These are phyloP conservation scores for Phytopythium mirpurense DNA, from an alignment of 352 stramenopile genomes.

Conservation along the genomic window DNA sequence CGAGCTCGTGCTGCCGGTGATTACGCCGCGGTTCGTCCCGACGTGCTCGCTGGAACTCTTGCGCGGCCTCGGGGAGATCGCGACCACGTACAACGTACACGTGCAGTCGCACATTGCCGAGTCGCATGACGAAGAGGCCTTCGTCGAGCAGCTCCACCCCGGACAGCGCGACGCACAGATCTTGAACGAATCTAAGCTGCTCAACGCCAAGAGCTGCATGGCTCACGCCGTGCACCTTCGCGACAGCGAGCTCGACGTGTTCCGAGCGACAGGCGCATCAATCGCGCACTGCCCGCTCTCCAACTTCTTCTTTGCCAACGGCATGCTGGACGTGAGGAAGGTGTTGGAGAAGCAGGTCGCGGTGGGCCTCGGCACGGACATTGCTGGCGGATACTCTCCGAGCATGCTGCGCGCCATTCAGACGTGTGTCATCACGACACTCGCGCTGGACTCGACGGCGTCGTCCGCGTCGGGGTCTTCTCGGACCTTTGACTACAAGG, in stretches of 20 bases:
- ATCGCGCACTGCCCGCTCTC: conserved; percentile 89
- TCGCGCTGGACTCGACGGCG: conserved; percentile 23
- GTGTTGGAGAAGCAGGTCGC: conserved; percentile 33
- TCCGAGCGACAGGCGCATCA: conserved; percentile 43
- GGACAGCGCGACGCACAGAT: conserved; percentile 63
- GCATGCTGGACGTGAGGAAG: conserved; percentile 56
- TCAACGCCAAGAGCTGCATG: conserved; percentile 75
- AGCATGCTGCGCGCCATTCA: conserved; percentile 88
- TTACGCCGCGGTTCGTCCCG: conserved; percentile 90
- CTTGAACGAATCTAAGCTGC: conserved; percentile 56
- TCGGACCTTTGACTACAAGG: conserved; percentile 55
- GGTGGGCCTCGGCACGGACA: conserved; percentile 86
- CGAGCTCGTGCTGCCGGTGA: conserved; percentile 60
- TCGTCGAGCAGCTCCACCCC: conserved; percentile 61
- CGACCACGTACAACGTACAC: conserved; percentile 50
- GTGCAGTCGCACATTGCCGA: conserved; percentile 89
- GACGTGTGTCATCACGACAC: conserved; percentile 72
- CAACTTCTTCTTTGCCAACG: conserved; percentile 89
- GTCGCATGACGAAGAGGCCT: conserved; percentile 80
- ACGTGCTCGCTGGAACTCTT: conserved; percentile 84
- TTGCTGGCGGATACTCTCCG: conserved; percentile 87
- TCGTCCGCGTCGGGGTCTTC: background rate
- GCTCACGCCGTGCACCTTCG: conserved; percentile 82
- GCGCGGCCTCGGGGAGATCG: conserved; percentile 58
- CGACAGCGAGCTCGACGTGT: conserved; percentile 50